Conservation (phyloP, 2,329 filamentous ascomycete species). For the Nemania abortiva region DNA sequence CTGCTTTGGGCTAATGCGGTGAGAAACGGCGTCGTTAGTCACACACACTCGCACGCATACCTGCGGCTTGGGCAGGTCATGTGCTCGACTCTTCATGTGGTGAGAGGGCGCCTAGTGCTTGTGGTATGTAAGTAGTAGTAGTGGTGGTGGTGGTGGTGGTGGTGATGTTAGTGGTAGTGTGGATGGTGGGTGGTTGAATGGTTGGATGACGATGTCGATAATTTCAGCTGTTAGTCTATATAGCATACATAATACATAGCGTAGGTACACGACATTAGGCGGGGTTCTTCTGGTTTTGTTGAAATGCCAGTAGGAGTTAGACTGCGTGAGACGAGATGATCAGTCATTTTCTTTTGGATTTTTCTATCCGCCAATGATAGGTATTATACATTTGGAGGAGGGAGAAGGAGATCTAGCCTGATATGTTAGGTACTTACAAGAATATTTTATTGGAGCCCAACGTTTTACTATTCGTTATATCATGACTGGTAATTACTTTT, state of each 20-base stretch:
- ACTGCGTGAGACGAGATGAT: conserved; percentile 13
- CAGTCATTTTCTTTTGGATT: background rate
- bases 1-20: conserved; percentile 29
- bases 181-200: background rate
- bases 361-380: conserved; percentile 4
- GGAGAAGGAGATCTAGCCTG: no score
- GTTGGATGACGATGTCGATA: conserved; percentile 19
- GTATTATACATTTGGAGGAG: background rate
- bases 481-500: background rate
- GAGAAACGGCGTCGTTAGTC: conserved; percentile 31
- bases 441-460: background rate
- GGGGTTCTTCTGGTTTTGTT: conserved; percentile 1
- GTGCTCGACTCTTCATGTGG: conserved; percentile 37
- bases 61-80: conserved; percentile 36
- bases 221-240: background rate
- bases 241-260: no score
- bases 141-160: no score
- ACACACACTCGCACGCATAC: conserved; percentile 31
- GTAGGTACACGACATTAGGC: background rate
- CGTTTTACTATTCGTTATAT: background rate
- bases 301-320: background rate
- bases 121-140: conserved; percentile 1
- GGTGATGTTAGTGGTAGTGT: no score
- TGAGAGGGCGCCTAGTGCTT: conserved; percentile 33
- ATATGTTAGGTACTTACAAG: no score